phyloP scores from a whole-genome alignment of 75 land plant species.

The Cryptomeria japonica region DNA sequence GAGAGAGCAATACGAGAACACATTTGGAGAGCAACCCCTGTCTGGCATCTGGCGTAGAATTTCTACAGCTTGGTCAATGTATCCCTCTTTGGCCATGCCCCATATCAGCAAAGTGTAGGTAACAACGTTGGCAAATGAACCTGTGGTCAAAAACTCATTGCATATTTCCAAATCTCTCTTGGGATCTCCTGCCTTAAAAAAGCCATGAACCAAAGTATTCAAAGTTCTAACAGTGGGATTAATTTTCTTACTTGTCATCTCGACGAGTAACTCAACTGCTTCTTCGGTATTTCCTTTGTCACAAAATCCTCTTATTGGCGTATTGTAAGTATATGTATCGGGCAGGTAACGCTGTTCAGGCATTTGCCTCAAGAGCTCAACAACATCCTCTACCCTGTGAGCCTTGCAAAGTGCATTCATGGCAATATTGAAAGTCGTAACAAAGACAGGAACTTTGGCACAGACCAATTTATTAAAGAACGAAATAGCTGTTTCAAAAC shows the following conservation, averaged over 20 bases:
- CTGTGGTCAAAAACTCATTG: slow-evolving; percentile 27
- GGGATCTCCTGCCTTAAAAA: slow-evolving; percentile 38
- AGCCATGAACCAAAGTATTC: slow-evolving; percentile 38
- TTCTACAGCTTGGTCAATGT: slow-evolving; percentile 35
- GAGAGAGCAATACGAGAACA: slow-evolving; percentile 24
- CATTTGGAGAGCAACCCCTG: slow-evolving; percentile 30
- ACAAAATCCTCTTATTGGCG: slow-evolving; percentile 18
- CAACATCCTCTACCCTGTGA: slow-evolving; percentile 15
- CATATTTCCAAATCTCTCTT: slow-evolving; percentile 29
- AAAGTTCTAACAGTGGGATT: slow-evolving; percentile 39
- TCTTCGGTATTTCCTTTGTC: slow-evolving; percentile 9
- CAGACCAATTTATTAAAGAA: slow-evolving; percentile 18
- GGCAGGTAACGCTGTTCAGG: not conserved
- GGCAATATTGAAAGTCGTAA: slow-evolving; percentile 18
- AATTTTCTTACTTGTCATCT: slow-evolving; percentile 17
- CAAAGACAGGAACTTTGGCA: slow-evolving; percentile 7
- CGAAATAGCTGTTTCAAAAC: slow-evolving; percentile 1
- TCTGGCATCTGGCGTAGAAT: slow-evolving; percentile 41
- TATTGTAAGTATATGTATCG: slow-evolving; percentile 4
- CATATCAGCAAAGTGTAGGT: slow-evolving; percentile 43
- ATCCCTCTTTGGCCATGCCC: slow-evolving; percentile 42
- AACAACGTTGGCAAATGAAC: slow-evolving; percentile 22
- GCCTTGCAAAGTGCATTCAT: slow-evolving; percentile 18
- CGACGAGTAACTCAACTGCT: slow-evolving; percentile 33
- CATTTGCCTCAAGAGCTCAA: slow-evolving; percentile 24